Percentiles rank a stretch among this genome's conserved stretches.
Evolutionary conservation across 176 grass and related monocot species (phyloP).

Genomic region (Pontederia crassipes): DNA sequence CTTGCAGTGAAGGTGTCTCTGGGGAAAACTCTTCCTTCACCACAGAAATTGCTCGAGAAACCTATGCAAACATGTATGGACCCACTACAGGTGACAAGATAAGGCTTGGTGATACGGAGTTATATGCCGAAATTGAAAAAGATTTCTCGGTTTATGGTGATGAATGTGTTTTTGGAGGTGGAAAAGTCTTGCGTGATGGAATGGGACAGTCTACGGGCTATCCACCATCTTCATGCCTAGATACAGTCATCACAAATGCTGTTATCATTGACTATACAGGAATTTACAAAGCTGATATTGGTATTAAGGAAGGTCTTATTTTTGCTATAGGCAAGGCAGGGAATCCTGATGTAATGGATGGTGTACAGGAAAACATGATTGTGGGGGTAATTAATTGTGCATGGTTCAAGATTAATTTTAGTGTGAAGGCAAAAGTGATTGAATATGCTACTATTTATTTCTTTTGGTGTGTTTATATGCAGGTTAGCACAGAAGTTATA

Average conservation of each 20-base stretch:
- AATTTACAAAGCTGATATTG: conserved; percentile 98
- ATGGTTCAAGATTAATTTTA: neutral
- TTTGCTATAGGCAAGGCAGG: conserved; percentile 80
- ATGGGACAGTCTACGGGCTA: conserved; percentile 78
- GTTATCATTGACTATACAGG: conserved; percentile 90
- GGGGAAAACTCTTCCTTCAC: conserved; percentile 47
- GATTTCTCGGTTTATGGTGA: conserved; percentile 83
- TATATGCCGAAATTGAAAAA: conserved; percentile 90
- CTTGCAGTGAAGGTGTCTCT: conserved; percentile 68
- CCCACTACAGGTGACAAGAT: conserved; percentile 93
- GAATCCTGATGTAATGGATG: conserved; percentile 94
- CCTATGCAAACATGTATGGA: conserved; percentile 93
- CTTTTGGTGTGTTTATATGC: conserved; percentile 18
- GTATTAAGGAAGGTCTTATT: conserved; percentile 67
- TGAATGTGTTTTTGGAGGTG: conserved; percentile 97
- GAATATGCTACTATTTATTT: neutral
- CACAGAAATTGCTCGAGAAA: conserved; percentile 51
- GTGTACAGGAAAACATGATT: conserved; percentile 68
- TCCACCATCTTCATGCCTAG: conserved; percentile 39
- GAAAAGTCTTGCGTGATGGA: conserved; percentile 89
- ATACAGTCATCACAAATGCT: conserved; percentile 94
- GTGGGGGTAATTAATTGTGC: conserved; percentile 52
- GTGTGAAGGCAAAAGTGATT: neutral
- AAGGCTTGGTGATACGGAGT: conserved; percentile 78
- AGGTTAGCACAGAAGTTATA: conserved; percentile 96